Conservation (phyloP, 176 grass and related monocot genomes). For the Bromus sterilis region DNA sequence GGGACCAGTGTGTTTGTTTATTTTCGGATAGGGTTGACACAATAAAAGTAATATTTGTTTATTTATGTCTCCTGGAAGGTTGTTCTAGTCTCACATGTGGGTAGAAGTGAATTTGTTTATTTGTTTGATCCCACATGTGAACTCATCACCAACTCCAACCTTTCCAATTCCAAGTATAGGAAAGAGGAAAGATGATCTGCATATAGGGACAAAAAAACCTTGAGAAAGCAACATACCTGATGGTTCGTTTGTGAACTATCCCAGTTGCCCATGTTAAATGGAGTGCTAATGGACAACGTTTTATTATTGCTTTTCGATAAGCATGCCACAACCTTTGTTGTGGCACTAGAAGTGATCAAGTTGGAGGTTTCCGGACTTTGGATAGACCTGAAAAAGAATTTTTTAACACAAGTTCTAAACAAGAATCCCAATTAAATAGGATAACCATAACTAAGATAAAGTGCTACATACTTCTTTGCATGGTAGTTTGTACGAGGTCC, state of each 20-base stretch:
- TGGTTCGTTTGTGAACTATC: conserved; percentile 63
- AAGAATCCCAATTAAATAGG: neutral
- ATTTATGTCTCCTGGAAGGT: no score
- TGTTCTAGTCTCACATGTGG: no score
- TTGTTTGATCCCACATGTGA: no score
- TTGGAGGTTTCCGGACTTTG: conserved; percentile 20
- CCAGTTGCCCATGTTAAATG: conserved; percentile 59
- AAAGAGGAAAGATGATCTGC: no score
- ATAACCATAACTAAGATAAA: conserved; percentile 7
- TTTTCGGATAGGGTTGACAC: no score
- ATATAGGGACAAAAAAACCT: conserved; percentile 6
- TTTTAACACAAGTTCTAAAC: neutral
- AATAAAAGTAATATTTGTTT: no score
- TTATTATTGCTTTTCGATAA: conserved; percentile 50
- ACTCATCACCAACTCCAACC: no score
- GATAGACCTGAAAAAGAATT: conserved; percentile 50
- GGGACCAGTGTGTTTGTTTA: no score
- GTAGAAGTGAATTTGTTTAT: no score
- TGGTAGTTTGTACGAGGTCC: conserved; percentile 46
- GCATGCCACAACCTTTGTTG: conserved; percentile 21
- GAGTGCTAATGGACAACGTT: conserved; percentile 32
- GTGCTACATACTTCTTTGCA: conserved; percentile 49
- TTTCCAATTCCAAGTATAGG: no score
- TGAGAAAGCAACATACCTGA: conserved; percentile 47
- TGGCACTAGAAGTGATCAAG: conserved; percentile 19